Evolutionary conservation across 2,329 filamentous ascomycete species (phyloP).

Genomic region (Paracamarosporium sp.): DNA sequence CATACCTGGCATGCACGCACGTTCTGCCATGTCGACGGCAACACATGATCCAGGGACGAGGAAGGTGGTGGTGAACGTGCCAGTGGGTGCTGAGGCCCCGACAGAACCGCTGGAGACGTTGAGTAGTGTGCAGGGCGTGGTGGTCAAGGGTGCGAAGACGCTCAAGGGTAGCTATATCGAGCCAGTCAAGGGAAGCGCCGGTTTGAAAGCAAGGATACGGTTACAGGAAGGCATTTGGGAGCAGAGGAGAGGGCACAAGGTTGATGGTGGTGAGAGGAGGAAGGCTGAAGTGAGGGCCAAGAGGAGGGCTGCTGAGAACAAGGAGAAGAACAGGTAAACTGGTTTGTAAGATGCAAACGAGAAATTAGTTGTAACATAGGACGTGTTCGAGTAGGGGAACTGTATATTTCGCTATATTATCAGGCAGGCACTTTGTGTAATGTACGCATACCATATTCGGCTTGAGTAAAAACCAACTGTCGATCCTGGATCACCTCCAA

Average conservation of each 20-base stretch:
- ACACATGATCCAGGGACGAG: constrained; percentile 62
- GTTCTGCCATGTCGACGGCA: constrained; percentile 53
- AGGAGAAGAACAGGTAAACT: constrained; percentile 62
- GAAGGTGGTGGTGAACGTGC: constrained; percentile 67
- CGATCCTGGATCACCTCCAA: not conserved
- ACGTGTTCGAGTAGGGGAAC: constrained; percentile 3
- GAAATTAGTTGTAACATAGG: constrained; percentile 2
- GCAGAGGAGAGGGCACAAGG: constrained; percentile 82
- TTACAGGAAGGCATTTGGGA: constrained; percentile 94
- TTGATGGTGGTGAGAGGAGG: constrained; percentile 94
- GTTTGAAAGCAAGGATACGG: constrained; percentile 69
- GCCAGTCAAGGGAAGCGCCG: constrained; percentile 67
- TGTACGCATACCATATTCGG: not conserved
- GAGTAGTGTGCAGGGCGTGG: constrained; percentile 68
- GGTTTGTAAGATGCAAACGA: not conserved
- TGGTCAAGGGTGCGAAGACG: constrained; percentile 69
- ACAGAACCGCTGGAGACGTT: constrained; percentile 54
- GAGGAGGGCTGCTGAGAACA: constrained; percentile 79
- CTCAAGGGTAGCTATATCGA: constrained; percentile 79
- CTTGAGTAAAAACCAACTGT: not conserved
- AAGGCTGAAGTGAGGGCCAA: constrained; percentile 86
- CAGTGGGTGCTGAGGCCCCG: constrained; percentile 47
- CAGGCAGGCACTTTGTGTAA: not conserved
- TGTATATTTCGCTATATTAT: not conserved
- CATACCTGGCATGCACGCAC: constrained; percentile 30